These are phyloP conservation scores for Dryas drummondii DNA, from an alignment of 306 rosid genomes.

Conservation along the genomic window DNA sequence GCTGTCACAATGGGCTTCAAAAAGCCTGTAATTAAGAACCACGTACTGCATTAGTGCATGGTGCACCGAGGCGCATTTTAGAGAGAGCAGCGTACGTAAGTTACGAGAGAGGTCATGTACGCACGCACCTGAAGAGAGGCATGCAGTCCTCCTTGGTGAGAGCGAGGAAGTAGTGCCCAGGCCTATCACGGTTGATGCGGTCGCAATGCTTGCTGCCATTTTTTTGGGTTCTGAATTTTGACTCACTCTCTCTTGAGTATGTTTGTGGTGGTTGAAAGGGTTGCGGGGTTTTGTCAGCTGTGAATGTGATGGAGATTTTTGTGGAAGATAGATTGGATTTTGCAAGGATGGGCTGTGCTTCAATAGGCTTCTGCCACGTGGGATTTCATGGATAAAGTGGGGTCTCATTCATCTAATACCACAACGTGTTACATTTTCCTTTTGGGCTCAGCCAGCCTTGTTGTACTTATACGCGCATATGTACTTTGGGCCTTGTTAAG, in stretches of 20 bases:
- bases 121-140: constrained; percentile 52
- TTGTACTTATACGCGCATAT: no score
- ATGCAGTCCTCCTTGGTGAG: constrained; percentile 27
- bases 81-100: background rate
- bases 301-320: constrained; percentile 25
- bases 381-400: constrained; percentile 58
- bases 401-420: constrained; percentile 25
- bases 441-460: background rate
- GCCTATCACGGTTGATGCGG: constrained; percentile 58
- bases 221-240: background rate
- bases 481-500: no score
- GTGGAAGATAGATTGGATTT: constrained; percentile 39
- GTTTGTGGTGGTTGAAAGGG: constrained; percentile 17
- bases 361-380: constrained; percentile 67
- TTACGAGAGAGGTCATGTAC: background rate
- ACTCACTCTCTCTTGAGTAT: background rate
- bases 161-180: constrained; percentile 48
- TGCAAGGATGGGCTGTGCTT: constrained; percentile 30
- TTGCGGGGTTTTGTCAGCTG: constrained; percentile 3
- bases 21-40: constrained; percentile 42
- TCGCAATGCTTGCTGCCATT: constrained; percentile 65
- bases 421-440: background rate
- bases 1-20: constrained; percentile 42
- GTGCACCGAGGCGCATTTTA: background rate
- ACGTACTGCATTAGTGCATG: no score